Conservation (phyloP, 140 eudicot species). For the Artemisia princeps region DNA sequence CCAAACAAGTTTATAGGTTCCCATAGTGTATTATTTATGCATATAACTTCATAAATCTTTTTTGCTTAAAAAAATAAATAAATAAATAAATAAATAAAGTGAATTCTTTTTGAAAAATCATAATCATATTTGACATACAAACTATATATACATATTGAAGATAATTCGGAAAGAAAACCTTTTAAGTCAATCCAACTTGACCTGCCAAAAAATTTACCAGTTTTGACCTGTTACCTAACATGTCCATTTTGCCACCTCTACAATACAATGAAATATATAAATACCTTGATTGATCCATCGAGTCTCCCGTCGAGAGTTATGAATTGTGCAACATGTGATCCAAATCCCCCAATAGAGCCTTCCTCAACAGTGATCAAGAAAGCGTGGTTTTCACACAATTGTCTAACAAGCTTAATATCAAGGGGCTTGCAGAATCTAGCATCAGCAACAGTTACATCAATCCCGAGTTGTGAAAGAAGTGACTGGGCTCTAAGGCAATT, state of each 20-base stretch:
- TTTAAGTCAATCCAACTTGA: background rate
- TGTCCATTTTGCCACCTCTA: slow-evolving; percentile 1
- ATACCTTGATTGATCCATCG: slow-evolving; percentile 80
- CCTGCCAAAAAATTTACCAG: background rate
- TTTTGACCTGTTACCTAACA: background rate
- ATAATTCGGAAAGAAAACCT: too few relatives aligned
- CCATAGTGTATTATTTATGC: too few relatives aligned
- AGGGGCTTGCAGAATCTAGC: slow-evolving; percentile 97
- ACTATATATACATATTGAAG: too few relatives aligned
- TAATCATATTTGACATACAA: too few relatives aligned
- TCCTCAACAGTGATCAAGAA: slow-evolving; percentile 86
- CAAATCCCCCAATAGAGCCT: slow-evolving; percentile 90
- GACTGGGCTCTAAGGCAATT: slow-evolving; percentile 80
- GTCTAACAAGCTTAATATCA: slow-evolving; percentile 67
- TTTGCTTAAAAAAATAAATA: too few relatives aligned
- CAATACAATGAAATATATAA: background rate
- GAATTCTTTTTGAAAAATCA: too few relatives aligned
- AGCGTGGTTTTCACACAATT: slow-evolving; percentile 62
- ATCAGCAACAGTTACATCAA: slow-evolving; percentile 86
- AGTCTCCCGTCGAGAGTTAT: slow-evolving; percentile 83
- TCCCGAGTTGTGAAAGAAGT: slow-evolving; percentile 70
- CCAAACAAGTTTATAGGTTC: too few relatives aligned
- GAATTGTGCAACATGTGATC: slow-evolving; percentile 91
- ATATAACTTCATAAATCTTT: too few relatives aligned
- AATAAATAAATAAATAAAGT: too few relatives aligned